phyloP scores from a whole-genome alignment of 176 grass and related monocot genomes.

The Dendrocalamus sinicus region DNA sequence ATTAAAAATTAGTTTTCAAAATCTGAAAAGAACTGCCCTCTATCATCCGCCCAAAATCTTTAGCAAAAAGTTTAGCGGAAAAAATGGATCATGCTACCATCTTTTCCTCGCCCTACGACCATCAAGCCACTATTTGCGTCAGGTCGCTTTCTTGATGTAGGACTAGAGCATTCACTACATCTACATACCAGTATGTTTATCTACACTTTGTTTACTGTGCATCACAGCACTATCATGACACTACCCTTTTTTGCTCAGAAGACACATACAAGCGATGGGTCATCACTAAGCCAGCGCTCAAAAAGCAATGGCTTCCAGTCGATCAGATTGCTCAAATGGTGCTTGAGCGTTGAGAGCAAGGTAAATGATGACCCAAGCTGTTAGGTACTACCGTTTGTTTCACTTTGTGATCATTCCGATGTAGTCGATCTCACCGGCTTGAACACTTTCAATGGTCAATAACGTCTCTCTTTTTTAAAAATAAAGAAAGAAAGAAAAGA shows the following conservation, averaged over 20 bases:
- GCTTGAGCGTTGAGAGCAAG: background rate
- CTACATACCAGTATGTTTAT: background rate
- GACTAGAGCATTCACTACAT: conserved; percentile 15
- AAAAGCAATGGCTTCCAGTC: background rate
- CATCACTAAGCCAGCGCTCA: background rate
- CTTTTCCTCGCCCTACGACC: conserved; percentile 25
- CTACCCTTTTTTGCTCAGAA: background rate
- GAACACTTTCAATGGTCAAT: background rate
- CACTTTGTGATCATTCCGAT: background rate
- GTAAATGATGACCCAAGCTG: conserved; percentile 3
- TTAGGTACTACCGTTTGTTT: conserved; percentile 15
- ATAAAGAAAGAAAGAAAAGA: background rate
- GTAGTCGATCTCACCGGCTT: conserved; percentile 6
- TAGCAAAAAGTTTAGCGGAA: conserved; percentile 46
- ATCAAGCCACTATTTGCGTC: conserved; percentile 30
- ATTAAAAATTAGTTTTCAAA: no score
- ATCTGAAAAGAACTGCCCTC: no score
- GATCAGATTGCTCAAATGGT: background rate
- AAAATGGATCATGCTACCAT: conserved; percentile 50
- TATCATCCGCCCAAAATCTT: conserved; percentile 14
- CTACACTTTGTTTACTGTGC: background rate
- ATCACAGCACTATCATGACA: background rate
- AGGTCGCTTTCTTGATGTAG: conserved; percentile 32
- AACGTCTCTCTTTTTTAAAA: background rate
- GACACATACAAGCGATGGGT: background rate